Conservation (phyloP, 768 basidiomycete species). For the Megacollybia marginata region DNA sequence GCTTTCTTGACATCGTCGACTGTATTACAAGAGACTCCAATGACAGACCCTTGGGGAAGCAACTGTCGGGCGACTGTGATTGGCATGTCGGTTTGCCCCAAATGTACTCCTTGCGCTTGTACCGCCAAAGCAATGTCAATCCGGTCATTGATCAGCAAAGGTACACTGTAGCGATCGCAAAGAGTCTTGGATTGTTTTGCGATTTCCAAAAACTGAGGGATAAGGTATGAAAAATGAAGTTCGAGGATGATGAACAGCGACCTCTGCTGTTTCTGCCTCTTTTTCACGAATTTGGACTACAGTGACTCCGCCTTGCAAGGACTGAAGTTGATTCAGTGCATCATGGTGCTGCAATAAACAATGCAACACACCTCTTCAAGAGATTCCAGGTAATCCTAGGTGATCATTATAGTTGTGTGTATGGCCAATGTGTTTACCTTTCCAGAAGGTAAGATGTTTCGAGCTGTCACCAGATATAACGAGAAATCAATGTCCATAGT, state of each 20-base stretch:
- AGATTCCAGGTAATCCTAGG: constrained; percentile 59
- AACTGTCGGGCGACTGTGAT: constrained; percentile 56
- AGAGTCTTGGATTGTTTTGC: constrained; percentile 63
- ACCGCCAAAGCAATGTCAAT: constrained; percentile 82
- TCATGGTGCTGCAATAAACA: too few species aligned
- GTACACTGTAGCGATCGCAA: constrained; percentile 71
- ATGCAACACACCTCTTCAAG: constrained; percentile 56
- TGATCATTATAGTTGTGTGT: neutral
- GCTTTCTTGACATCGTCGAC: constrained; percentile 58
- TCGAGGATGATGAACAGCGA: constrained; percentile 22
- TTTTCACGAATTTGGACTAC: constrained; percentile 91
- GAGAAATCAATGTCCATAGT: constrained; percentile 45
- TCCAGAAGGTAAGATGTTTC: constrained; percentile 66
- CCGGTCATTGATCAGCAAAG: constrained; percentile 82
- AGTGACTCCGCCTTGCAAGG: constrained; percentile 82
- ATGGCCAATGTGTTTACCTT: constrained; percentile 22
- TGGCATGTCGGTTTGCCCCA: constrained; percentile 87
- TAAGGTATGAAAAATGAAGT: neutral
- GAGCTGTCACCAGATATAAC: constrained; percentile 83
- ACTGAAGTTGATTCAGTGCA: constrained; percentile 28
- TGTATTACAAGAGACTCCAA: constrained; percentile 78
- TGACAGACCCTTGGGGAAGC: constrained; percentile 60
- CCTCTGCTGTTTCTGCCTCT: constrained; percentile 70
- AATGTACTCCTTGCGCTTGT: constrained; percentile 72
- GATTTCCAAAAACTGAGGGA: constrained; percentile 63